phyloP scores from a whole-genome alignment of 108 stramenopile species.

The Seminavis robusta region DNA sequence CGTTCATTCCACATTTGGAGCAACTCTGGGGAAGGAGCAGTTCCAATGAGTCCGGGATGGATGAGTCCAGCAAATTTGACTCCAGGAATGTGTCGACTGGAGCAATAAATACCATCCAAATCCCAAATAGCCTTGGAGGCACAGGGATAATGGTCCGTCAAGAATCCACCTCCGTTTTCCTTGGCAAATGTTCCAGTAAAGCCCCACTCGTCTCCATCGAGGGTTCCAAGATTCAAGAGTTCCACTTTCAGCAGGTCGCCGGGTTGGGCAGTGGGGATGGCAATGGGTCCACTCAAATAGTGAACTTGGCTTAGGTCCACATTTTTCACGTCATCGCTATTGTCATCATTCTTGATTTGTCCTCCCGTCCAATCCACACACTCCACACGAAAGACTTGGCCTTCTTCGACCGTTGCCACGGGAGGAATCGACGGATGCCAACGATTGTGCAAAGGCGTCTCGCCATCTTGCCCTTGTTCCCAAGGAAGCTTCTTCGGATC shows the following conservation, averaged over 20 bases:
- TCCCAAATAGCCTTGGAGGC: slow-evolving; percentile 70
- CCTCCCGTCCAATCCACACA: slow-evolving; percentile 76
- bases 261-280: slow-evolving; percentile 43
- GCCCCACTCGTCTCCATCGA: slow-evolving; percentile 70
- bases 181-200: slow-evolving; percentile 69
- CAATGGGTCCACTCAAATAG: slow-evolving; percentile 58
- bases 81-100: slow-evolving; percentile 22
- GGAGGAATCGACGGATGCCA: slow-evolving; percentile 73
- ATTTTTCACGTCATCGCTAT: slow-evolving; percentile 62
- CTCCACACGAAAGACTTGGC: slow-evolving; percentile 59
- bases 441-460: slow-evolving; percentile 61
- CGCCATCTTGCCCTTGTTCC: too few species aligned
- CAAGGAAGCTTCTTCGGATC: slow-evolving; percentile 53
- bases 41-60: slow-evolving; percentile 68
- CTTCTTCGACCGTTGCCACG: slow-evolving; percentile 48
- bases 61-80: slow-evolving; percentile 31
- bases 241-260: slow-evolving; percentile 69
- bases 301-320: slow-evolving; percentile 70
- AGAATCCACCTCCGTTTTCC: slow-evolving; percentile 69
- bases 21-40: slow-evolving; percentile 48
- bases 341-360: slow-evolving; percentile 63
- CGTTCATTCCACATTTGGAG: slow-evolving; percentile 71
- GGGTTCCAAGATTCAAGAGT: slow-evolving; percentile 49
- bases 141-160: slow-evolving; percentile 57
- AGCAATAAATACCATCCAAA: slow-evolving; percentile 63